phyloP scores from a whole-genome alignment of 805 yeast genomes.

The Wickerhamiella domercqiae region DNA sequence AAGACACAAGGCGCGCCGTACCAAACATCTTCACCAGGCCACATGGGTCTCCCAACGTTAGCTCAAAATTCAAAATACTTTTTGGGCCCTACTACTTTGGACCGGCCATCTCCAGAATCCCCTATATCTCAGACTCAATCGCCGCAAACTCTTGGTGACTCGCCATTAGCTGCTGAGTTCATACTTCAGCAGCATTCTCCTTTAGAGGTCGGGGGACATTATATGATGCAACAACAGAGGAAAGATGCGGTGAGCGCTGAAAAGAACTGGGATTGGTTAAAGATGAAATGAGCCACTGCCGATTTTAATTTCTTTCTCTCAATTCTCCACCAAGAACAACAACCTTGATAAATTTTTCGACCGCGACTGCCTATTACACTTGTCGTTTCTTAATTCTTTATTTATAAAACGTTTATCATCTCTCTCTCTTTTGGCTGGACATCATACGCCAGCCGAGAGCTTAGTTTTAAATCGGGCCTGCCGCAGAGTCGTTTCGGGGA shows the following conservation, averaged over 20 bases:
- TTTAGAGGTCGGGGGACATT: too few relatives aligned
- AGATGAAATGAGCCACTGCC: slow-evolving; percentile 7
- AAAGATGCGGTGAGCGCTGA: slow-evolving; percentile 2
- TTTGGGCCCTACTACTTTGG: not conserved
- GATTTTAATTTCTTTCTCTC: not conserved
- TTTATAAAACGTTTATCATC: too few relatives aligned
- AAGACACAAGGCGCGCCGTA: too few relatives aligned
- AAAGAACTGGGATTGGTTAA: slow-evolving; percentile 20
- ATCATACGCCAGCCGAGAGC: too few relatives aligned
- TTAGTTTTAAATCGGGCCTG: too few relatives aligned
- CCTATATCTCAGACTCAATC: slow-evolving; percentile 1
- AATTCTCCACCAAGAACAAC: not conserved
- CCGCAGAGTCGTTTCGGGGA: too few relatives aligned
- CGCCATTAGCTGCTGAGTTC: not conserved
- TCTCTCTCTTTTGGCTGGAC: too few relatives aligned
- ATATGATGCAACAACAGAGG: too few relatives aligned
- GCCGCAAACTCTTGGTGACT: slow-evolving; percentile 1
- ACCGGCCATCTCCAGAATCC: slow-evolving; percentile 1
- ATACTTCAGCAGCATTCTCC: slow-evolving; percentile 1
- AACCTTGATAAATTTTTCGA: not conserved
- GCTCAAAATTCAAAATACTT: not conserved
- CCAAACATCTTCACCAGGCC: not conserved
- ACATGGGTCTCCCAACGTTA: too few relatives aligned
- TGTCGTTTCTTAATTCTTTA: too few relatives aligned
- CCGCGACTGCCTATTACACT: too few relatives aligned